These are phyloP conservation scores for Crucihimalaya himalaica DNA, from an alignment of 345 rosid species.

Conservation along the genomic window DNA sequence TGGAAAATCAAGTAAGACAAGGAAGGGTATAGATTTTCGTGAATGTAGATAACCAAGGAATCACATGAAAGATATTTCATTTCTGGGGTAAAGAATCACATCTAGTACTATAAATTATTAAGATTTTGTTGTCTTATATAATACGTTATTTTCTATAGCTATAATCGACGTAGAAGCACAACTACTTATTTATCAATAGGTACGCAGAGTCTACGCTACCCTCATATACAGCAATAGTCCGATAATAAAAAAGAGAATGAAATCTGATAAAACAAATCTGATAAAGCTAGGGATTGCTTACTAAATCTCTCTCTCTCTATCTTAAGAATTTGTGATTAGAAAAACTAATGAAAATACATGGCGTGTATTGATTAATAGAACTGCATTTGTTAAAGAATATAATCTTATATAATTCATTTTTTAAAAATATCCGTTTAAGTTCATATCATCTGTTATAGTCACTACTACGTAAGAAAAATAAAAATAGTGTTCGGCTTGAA, in stretches of 20 bases:
- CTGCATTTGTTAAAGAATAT: background rate
- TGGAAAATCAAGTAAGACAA: conserved; percentile 32
- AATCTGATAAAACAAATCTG: conserved; percentile 17
- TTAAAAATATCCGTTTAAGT: too few relatives aligned
- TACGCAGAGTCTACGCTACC: conserved; percentile 33
- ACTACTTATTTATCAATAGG: background rate
- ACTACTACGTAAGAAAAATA: too few relatives aligned
- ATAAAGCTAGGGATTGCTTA: conserved; percentile 35
- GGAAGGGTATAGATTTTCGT: conserved; percentile 30
- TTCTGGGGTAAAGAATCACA: conserved; percentile 21
- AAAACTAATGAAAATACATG: conserved; percentile 5
- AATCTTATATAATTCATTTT: too few relatives aligned
- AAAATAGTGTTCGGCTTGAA: background rate
- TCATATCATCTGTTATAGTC: too few relatives aligned
- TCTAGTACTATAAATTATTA: conserved; percentile 21
- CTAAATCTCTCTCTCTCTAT: background rate
- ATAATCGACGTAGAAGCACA: conserved; percentile 18
- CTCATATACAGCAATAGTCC: conserved; percentile 14
- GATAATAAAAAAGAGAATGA: background rate
- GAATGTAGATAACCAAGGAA: conserved; percentile 41
- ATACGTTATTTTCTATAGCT: background rate
- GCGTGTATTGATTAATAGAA: background rate
- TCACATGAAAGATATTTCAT: conserved; percentile 36
- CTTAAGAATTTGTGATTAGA: background rate
- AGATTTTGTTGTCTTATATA: conserved; percentile 15